A percentile compares a stretch with the other conserved stretches of the same genome.
Conservation (phyloP, 1,284 basidiomycete species). For the Irpex sp. region DNA sequence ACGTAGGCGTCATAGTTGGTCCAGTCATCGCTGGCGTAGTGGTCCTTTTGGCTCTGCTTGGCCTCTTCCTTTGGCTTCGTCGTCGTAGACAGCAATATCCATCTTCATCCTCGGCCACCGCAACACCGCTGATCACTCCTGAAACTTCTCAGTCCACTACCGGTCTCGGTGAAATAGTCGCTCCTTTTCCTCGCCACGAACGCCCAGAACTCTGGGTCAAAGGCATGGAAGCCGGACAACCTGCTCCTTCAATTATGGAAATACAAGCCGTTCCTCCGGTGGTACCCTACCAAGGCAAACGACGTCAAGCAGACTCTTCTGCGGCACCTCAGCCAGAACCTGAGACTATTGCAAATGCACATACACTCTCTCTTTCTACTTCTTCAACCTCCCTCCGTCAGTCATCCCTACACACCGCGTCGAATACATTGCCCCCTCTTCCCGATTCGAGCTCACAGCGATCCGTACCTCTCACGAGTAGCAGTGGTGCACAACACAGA, state of each 20-base stretch:
- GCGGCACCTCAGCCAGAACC: background rate
- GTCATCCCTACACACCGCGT: background rate
- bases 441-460: too few relatives aligned
- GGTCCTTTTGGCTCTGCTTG: background rate
- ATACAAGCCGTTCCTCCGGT: background rate
- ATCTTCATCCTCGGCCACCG: background rate
- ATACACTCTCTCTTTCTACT: background rate
- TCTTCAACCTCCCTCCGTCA: background rate
- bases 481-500: background rate
- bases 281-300: background rate
- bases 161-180: background rate
- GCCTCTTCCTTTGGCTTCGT: conserved; percentile 3
- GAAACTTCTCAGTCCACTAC: background rate
- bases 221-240: conserved; percentile 6
- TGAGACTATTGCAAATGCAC: too few relatives aligned
- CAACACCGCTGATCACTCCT: background rate
- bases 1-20: conserved; percentile 9
- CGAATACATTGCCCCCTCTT: background rate
- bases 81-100: background rate
- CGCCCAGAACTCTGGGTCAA: conserved; percentile 7
- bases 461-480: background rate
- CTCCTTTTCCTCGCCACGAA: conserved; percentile 5
- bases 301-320: background rate
- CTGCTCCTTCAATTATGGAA: background rate
- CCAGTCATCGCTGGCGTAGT: conserved; percentile 7